These are phyloP conservation scores for Raffaelea albimanens DNA, from an alignment of 2,329 filamentous ascomycete genomes.

Conservation along the genomic window DNA sequence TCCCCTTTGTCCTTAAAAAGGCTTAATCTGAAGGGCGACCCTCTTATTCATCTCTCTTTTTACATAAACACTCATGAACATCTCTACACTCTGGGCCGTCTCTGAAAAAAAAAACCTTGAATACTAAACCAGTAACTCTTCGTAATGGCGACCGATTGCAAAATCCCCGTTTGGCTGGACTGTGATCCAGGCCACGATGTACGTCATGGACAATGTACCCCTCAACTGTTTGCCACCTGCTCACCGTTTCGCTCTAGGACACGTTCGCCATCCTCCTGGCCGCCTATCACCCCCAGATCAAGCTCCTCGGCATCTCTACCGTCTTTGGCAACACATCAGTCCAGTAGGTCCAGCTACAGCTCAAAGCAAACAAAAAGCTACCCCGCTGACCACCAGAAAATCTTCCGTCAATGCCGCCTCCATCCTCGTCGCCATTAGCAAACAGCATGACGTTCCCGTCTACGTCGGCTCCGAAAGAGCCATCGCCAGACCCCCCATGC, in stretches of 20 bases:
- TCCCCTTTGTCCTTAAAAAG: no score
- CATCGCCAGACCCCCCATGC: background rate
- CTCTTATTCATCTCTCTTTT: no score
- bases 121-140: no score
- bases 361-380: no score
- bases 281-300: background rate
- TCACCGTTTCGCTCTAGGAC: background rate
- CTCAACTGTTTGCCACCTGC: background rate
- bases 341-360: no score
- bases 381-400: background rate
- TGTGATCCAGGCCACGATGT: background rate
- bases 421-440: background rate
- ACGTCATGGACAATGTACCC: background rate
- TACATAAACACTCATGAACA: no score
- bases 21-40: no score
- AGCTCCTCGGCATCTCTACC: background rate
- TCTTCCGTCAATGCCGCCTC: background rate
- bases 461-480: background rate
- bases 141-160: background rate
- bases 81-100: no score
- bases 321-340: background rate
- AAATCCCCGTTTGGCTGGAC: constrained; percentile 1
- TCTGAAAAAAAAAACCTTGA: no score
- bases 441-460: background rate
- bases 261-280: constrained; percentile 1